Evolutionary conservation across 805 yeast genomes (phyloP).

Genomic region (Sugiyamaella lignohabitans): DNA sequence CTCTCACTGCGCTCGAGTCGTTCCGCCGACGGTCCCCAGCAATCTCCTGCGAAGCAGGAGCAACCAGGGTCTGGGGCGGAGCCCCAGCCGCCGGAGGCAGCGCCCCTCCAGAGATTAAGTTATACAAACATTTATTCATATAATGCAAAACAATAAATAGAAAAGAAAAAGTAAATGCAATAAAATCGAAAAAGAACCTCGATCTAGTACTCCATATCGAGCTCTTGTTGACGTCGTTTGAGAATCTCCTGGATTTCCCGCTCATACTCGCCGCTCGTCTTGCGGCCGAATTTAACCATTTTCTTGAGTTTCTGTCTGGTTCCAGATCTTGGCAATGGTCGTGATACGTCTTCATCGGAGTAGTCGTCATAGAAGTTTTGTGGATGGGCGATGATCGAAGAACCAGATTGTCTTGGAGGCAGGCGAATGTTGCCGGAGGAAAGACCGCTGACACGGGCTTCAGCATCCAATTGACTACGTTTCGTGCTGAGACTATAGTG

Average conservation of each 20-base stretch:
- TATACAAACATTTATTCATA: no score
- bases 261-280: conserved; percentile 29
- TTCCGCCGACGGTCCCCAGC: no score
- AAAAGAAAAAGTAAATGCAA: no score
- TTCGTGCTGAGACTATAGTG: conserved; percentile 3
- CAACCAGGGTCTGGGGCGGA: no score
- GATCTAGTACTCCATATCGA: conserved; percentile 12
- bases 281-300: conserved; percentile 26
- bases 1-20: no score
- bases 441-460: conserved; percentile 45
- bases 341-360: neutral
- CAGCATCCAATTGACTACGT: conserved; percentile 46
- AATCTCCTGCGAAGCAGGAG: no score
- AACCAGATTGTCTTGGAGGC: neutral
- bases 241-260: conserved; percentile 33
- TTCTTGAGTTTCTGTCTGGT: conserved; percentile 19
- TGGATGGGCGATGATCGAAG: neutral
- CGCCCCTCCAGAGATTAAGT: no score
- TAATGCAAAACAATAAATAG: no score
- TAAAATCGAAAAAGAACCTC: no score
- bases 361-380: neutral
- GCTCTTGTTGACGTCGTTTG: conserved; percentile 32
- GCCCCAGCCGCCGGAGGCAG: no score
- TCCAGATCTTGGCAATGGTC: neutral
- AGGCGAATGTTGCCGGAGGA: neutral